Base-by-base conservation (phyloP, 1,139 yeast species). In the Saccharomyces pastorianus region DNA sequence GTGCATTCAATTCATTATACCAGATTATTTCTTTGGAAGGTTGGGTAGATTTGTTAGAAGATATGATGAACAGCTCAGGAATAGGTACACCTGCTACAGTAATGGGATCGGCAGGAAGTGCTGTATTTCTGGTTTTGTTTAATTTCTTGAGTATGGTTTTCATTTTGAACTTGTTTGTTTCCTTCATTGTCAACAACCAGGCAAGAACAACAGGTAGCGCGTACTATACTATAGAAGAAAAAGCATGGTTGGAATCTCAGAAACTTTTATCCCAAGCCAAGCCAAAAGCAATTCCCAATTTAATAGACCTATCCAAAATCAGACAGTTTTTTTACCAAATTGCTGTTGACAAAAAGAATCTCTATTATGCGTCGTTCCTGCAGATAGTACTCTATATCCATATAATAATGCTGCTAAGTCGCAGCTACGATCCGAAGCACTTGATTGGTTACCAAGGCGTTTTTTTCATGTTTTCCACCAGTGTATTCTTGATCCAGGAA, bases 1-100 rank as follows among this genome's bases (percentile, higher is more conserved):
- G 79, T 14, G 78, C 97, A 0, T 75, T 93, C 49, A 75, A 85
- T 14, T 76, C 93, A 0, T 73, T 89, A 46, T 91, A 86, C 68
- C 93, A 90, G 64, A 86, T 91, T 53, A 79, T 90, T 26, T 89
- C 97, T 0, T 75, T 91, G 51, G 98, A 93, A 73, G 99, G 98
- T 8, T 93, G 99, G 98, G 81, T 80, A 0, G 97, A 91, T 67
- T 75, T 91, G 26, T 71, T 91, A 51, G 62, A 74, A 38, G 79
- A 87, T 56, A 78, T 88, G 13, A 85, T 88, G 82, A 78, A 81
- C 49, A 84, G 88, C 54, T 83, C 95, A 0, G 95, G 91, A 0
- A 68, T 72, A 0, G 90, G 90, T 0, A 75, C 84, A 0, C 83
- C 83, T 0, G 81, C 85, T 0, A 59, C 67, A 4, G 64, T 73